Evolutionary conservation across 768 basidiomycete species (phyloP).

Genomic region (Tremella mesenterica): DNA sequence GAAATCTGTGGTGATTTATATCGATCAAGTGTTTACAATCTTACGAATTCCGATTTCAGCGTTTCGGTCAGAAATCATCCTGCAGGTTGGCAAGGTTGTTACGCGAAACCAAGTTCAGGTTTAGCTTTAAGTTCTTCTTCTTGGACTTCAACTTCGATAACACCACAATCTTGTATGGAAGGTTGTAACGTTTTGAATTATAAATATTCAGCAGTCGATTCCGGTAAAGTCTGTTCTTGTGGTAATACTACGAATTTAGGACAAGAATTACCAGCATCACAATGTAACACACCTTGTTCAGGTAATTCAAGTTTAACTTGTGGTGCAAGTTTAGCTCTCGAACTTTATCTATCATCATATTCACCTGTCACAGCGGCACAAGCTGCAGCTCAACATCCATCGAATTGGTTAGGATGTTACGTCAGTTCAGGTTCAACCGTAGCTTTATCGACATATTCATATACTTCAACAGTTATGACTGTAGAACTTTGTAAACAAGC

Average conservation of each 20-base stretch:
- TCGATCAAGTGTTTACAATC: slow-evolving; percentile 24
- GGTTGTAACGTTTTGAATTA: slow-evolving; percentile 27
- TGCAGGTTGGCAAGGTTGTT: slow-evolving; percentile 22
- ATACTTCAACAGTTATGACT: not conserved
- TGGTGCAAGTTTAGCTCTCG: slow-evolving; percentile 2
- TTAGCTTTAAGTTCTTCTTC: slow-evolving; percentile 12
- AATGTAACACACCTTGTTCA: slow-evolving; percentile 6
- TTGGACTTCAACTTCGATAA: slow-evolving; percentile 15
- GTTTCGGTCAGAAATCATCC: slow-evolving; percentile 7
- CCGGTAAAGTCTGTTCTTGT: not conserved
- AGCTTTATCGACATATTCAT: not conserved
- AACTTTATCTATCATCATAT: not conserved
- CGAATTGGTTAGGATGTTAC: not conserved
- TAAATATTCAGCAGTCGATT: slow-evolving; percentile 18
- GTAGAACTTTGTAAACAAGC: not conserved
- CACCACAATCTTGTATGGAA: slow-evolving; percentile 17
- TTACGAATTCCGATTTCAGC: slow-evolving; percentile 14
- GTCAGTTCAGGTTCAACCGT: not conserved
- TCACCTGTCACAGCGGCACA: not conserved
- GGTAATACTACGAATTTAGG: not conserved
- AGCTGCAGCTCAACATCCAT: not conserved
- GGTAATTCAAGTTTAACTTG: slow-evolving; percentile 10
- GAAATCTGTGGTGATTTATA: slow-evolving; percentile 31
- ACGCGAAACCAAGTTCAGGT: slow-evolving; percentile 2
- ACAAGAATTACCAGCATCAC: not conserved